These are phyloP conservation scores for Roridomyces roridus DNA, from an alignment of 768 basidiomycete genomes.

Conservation along the genomic window DNA sequence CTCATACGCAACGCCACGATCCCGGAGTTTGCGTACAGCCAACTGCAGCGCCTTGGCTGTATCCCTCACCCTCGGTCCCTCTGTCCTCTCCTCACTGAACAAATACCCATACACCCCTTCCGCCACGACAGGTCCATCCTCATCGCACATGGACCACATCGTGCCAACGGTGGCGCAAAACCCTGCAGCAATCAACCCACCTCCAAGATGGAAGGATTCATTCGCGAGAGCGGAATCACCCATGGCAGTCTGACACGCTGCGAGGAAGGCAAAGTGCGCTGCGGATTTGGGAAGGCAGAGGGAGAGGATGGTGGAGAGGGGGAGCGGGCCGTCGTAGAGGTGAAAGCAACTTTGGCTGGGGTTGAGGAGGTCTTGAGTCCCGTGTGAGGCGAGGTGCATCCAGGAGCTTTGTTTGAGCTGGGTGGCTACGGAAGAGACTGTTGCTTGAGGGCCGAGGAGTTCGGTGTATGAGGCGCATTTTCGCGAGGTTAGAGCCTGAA, in stretches of 20 bases:
- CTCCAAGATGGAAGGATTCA: constrained; percentile 45
- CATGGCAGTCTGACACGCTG: constrained; percentile 51
- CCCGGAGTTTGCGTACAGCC: background rate
- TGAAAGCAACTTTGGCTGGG: constrained; percentile 31
- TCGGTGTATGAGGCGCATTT: no score
- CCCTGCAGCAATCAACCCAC: constrained; percentile 43
- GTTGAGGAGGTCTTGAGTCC: constrained; percentile 32
- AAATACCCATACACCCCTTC: constrained; percentile 36
- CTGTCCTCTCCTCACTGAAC: constrained; percentile 2
- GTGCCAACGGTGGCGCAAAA: constrained; percentile 44
- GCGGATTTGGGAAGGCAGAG: constrained; percentile 27
- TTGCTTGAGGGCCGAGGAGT: no score
- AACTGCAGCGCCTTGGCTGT: background rate
- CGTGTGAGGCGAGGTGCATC: constrained; percentile 48
- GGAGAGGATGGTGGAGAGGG: constrained; percentile 28
- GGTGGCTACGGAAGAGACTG: background rate
- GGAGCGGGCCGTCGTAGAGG: constrained; percentile 28
- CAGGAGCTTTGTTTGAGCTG: constrained; percentile 18
- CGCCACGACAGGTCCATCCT: constrained; percentile 39
- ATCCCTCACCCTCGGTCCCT: background rate
- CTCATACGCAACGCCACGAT: background rate
- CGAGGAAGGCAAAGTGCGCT: constrained; percentile 48
- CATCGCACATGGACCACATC: constrained; percentile 49
- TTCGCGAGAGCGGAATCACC: constrained; percentile 34
- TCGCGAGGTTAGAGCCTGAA: no score